These are phyloP conservation scores for Allium cepa DNA, from an alignment of 106 monocot genomes.

Conservation along the genomic window DNA sequence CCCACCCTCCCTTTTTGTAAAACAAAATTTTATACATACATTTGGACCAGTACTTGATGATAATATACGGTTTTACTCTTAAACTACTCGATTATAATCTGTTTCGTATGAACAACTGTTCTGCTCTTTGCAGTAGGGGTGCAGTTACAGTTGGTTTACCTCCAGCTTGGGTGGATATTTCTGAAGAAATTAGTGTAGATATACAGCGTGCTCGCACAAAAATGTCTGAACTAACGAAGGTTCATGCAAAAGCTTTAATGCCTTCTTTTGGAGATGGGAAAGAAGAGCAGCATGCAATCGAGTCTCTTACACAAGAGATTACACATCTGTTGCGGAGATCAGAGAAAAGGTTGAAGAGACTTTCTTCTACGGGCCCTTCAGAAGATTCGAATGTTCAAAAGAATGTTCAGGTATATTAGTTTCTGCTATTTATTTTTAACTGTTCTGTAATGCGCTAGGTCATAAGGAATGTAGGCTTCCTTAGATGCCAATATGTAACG, in stretches of 20 bases:
- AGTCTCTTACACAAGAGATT: slow-evolving; percentile 79
- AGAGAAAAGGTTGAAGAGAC: slow-evolving; percentile 68
- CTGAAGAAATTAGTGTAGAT: slow-evolving; percentile 80
- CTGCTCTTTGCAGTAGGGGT: slow-evolving; percentile 47
- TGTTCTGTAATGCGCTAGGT: too few species aligned
- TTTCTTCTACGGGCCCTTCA: slow-evolving; percentile 61
- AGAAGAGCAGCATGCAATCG: slow-evolving; percentile 77
- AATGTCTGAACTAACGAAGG: slow-evolving; percentile 79
- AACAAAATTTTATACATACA: too few species aligned
- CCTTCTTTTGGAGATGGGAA: slow-evolving; percentile 92
- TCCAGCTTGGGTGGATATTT: slow-evolving; percentile 95
- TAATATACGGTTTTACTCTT: not conserved
- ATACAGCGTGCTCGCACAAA: slow-evolving; percentile 81
- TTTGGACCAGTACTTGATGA: too few species aligned
- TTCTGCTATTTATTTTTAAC: too few species aligned
- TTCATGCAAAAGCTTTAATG: slow-evolving; percentile 87
- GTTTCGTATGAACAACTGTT: not conserved
- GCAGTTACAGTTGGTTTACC: slow-evolving; percentile 71
- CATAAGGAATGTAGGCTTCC: too few species aligned
- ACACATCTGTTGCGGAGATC: slow-evolving; percentile 74
- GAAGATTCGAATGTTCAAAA: slow-evolving; percentile 89
- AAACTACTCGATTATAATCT: not conserved
- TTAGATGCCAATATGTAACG: too few species aligned
- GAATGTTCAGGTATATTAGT: slow-evolving; percentile 82
- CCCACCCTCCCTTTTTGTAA: too few species aligned